These are phyloP conservation scores for Pythium monospermum DNA, from an alignment of 352 stramenopile species.

Conservation along the genomic window DNA sequence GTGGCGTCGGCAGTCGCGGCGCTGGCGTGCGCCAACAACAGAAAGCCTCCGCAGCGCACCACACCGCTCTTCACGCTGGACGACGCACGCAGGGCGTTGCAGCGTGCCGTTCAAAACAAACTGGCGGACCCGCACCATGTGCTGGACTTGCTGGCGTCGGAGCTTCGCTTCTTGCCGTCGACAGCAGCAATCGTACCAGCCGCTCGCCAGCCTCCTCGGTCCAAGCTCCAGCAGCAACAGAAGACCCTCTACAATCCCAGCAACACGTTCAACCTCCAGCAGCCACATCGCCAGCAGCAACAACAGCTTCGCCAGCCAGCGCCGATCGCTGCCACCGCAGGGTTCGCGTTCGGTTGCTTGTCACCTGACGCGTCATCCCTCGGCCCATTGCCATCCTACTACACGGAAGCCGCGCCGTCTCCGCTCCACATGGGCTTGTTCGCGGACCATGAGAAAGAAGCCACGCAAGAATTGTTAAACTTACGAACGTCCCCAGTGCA, in stretches of 20 bases:
- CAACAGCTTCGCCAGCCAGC: background rate
- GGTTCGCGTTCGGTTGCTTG: background rate
- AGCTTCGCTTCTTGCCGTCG: conserved; percentile 4
- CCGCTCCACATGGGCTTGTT: background rate
- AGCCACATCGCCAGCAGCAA: background rate
- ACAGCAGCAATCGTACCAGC: background rate
- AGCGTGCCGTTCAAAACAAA: conserved; percentile 10
- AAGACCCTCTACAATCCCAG: background rate
- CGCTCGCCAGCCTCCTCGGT: background rate
- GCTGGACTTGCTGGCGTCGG: conserved; percentile 11
- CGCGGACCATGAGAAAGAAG: conserved; percentile 1
- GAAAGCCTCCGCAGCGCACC: conserved; percentile 32
- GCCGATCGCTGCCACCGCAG: background rate
- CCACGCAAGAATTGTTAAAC: conserved; percentile 22
- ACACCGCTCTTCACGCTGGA: conserved; percentile 37
- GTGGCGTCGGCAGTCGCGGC: conserved; percentile 55
- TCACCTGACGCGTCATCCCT: background rate
- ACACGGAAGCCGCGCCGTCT: background rate
- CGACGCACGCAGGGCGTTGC: conserved; percentile 21
- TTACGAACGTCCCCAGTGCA: conserved; percentile 21
- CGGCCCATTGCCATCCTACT: background rate
- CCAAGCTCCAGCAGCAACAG: background rate
- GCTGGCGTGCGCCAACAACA: conserved; percentile 41
- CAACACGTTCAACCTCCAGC: background rate
- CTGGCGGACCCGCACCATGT: conserved; percentile 6